phyloP scores from a whole-genome alignment of 805 yeast genomes.

The Blastobotrys chiropterorum region DNA sequence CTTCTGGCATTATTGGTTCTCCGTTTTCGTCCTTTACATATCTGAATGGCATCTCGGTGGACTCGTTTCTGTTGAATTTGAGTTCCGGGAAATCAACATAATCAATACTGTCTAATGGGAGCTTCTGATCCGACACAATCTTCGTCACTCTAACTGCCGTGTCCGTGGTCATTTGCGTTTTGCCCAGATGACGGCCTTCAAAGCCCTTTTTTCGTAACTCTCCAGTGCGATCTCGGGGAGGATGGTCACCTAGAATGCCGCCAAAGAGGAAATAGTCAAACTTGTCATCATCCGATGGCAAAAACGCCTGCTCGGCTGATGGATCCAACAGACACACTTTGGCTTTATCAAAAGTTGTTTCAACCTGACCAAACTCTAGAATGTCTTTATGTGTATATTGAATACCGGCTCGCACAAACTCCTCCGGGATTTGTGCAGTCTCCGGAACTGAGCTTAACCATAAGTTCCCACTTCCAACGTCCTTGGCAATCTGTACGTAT shows the following conservation, averaged over 20 bases:
- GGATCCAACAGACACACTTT: conserved; percentile 87
- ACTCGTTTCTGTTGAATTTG: conserved; percentile 78
- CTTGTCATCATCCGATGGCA: conserved; percentile 55
- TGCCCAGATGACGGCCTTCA: conserved; percentile 80
- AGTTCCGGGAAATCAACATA: conserved; percentile 94
- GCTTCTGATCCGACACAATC: conserved; percentile 55
- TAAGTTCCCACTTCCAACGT: conserved; percentile 73
- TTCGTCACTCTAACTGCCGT: conserved; percentile 94
- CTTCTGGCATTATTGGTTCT: conserved; percentile 76
- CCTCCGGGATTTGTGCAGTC: conserved; percentile 61
- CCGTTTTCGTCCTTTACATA: conserved; percentile 60
- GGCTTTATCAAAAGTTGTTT: conserved; percentile 35
- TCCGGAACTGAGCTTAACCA: conserved; percentile 70
- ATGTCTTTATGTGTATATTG: conserved; percentile 79
- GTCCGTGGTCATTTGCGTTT: conserved; percentile 93
- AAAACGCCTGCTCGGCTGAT: conserved; percentile 65
- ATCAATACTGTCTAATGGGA: conserved; percentile 60
- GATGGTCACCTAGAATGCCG: conserved; percentile 89
- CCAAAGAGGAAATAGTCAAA: conserved; percentile 94
- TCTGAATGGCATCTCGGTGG: conserved; percentile 97
- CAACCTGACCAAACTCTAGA: conserved; percentile 28
- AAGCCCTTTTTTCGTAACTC: conserved; percentile 83
- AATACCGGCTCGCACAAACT: conserved; percentile 53
- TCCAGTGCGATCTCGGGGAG: conserved; percentile 85
- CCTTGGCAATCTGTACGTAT: conserved; percentile 73